Evolutionary conservation across 2,329 filamentous ascomycete species (phyloP).

Genomic region (Monilinia fructigena): DNA sequence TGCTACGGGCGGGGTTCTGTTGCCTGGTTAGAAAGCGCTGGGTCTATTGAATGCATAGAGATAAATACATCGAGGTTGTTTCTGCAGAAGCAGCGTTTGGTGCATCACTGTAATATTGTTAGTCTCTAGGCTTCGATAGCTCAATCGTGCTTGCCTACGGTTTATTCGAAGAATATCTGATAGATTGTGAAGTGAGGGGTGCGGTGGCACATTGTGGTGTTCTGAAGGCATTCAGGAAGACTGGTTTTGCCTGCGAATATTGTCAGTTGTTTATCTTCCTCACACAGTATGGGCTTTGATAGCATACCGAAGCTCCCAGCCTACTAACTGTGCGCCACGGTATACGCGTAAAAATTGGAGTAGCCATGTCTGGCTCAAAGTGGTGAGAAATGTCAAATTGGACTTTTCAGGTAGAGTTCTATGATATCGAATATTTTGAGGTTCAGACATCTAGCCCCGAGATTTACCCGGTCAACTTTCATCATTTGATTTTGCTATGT

Average conservation of each 20-base stretch:
- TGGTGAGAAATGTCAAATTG: conserved; percentile 10
- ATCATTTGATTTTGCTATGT: background rate
- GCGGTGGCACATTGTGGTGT: conserved; percentile 15
- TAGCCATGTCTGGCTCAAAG: conserved; percentile 31
- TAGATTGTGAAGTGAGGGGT: conserved; percentile 3
- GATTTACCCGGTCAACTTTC: conserved; percentile 7
- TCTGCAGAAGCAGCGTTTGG: conserved; percentile 6
- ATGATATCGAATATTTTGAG: conserved; percentile 22
- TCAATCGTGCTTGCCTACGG: background rate
- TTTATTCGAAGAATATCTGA: conserved; percentile 15
- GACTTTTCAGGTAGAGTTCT: conserved; percentile 9
- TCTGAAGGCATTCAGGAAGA: conserved; percentile 17
- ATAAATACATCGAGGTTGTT: conserved; percentile 13
- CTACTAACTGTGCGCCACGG: conserved; percentile 32
- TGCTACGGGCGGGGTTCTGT: conserved; percentile 12
- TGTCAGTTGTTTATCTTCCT: conserved; percentile 12
- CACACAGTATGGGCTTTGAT: background rate
- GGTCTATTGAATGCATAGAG: background rate
- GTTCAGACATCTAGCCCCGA: conserved; percentile 7
- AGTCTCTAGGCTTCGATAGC: background rate
- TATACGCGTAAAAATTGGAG: conserved; percentile 32
- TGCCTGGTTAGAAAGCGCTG: conserved; percentile 19
- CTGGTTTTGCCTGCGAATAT: conserved; percentile 28
- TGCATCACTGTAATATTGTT: background rate
- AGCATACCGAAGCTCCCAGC: conserved; percentile 25